These are phyloP conservation scores for Salix udensis DNA, from an alignment of 345 rosid genomes.

Conservation along the genomic window DNA sequence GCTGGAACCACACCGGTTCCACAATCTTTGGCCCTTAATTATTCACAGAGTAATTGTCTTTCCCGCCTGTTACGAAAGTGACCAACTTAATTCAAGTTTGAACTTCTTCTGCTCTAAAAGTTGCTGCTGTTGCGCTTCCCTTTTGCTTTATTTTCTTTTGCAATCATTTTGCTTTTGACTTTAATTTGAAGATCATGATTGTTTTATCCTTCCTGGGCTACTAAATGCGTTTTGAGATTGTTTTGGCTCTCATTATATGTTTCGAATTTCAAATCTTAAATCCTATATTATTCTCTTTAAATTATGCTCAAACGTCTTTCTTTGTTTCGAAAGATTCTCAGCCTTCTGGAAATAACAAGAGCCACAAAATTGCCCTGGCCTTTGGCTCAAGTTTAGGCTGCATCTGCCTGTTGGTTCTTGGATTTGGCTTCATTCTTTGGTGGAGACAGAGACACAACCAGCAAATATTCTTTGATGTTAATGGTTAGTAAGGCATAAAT, in stretches of 20 bases:
- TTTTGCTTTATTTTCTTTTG: background rate
- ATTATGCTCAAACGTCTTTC: slow-evolving; percentile 17
- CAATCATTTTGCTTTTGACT: slow-evolving; percentile 11
- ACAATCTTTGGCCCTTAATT: slow-evolving; percentile 37
- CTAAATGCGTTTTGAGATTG: background rate
- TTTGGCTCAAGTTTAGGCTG: slow-evolving; percentile 64
- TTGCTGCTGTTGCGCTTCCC: background rate
- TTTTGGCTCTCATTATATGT: background rate
- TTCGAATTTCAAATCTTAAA: slow-evolving; percentile 3
- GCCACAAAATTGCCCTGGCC: slow-evolving; percentile 64
- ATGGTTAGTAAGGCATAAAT: slow-evolving; percentile 45
- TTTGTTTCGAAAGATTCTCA: slow-evolving; percentile 39
- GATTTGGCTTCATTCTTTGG: slow-evolving; percentile 70
- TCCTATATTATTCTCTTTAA: background rate
- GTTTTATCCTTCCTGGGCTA: background rate
- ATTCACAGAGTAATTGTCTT: slow-evolving; percentile 46
- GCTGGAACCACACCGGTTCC: slow-evolving; percentile 51
- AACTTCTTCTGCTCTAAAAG: slow-evolving; percentile 4
- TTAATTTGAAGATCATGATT: slow-evolving; percentile 6
- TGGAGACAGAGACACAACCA: slow-evolving; percentile 74
- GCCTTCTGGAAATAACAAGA: slow-evolving; percentile 41
- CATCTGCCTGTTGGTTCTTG: slow-evolving; percentile 54
- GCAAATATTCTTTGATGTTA: slow-evolving; percentile 84
- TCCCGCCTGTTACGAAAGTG: slow-evolving; percentile 16
- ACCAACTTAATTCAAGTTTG: slow-evolving; percentile 4